These are phyloP conservation scores for Lasiodiplodia sp. DNA, from an alignment of 2,329 filamentous ascomycete genomes.

Conservation along the genomic window DNA sequence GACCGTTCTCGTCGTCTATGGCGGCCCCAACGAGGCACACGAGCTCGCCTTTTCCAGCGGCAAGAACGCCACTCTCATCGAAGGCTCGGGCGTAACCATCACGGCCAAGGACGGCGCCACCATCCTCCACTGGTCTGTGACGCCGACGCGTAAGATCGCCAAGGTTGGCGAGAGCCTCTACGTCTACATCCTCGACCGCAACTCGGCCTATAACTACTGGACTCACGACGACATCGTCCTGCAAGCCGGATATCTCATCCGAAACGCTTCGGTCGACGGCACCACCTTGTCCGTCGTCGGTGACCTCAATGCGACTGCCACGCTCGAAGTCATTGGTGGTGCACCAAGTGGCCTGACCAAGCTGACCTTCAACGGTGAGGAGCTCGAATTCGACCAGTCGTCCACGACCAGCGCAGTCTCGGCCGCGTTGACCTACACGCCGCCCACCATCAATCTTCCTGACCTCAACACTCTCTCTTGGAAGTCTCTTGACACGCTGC, in stretches of 20 bases:
- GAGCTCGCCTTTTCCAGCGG: constrained; percentile 62
- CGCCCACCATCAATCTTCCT: constrained; percentile 63
- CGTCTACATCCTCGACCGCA: constrained; percentile 60
- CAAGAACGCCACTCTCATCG: constrained; percentile 46
- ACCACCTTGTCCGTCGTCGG: constrained; percentile 69
- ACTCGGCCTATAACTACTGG: constrained; percentile 47
- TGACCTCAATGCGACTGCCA: constrained; percentile 74
- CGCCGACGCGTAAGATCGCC: constrained; percentile 60
- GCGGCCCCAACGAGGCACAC: constrained; percentile 66
- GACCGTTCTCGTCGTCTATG: constrained; percentile 70
- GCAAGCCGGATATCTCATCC: constrained; percentile 69
- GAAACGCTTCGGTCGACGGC: constrained; percentile 64
- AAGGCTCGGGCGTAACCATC: constrained; percentile 51
- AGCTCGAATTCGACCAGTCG: constrained; percentile 49
- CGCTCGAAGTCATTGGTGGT: constrained; percentile 72
- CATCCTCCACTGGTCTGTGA: constrained; percentile 64
- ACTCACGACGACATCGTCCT: constrained; percentile 59
- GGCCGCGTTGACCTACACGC: constrained; percentile 58
- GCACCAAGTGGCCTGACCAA: constrained; percentile 59
- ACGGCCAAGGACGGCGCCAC: constrained; percentile 51
- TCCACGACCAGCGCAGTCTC: constrained; percentile 57
- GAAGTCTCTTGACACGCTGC: constrained; percentile 75
- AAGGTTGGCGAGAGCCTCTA: constrained; percentile 58
- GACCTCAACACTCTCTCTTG: constrained; percentile 67
- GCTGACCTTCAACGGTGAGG: constrained; percentile 68